Evolutionary conservation across 2,329 filamentous ascomycete genomes (phyloP).

Genomic region (Fusarium nisikadoi): DNA sequence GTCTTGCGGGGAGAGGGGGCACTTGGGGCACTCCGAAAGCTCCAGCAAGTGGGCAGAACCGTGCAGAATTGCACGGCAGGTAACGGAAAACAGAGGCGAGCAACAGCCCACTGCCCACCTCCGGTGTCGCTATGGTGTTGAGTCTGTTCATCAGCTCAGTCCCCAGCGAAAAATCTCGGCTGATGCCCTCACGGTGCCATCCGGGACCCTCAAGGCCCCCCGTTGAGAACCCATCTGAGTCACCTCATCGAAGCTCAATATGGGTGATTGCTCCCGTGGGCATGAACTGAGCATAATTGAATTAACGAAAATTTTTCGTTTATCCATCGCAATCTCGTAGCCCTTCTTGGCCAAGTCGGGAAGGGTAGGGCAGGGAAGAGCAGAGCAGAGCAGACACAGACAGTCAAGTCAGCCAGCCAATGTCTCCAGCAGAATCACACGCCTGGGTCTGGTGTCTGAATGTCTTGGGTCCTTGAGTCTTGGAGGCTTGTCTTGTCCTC

Average conservation of each 20-base stretch:
- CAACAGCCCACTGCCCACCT: conserved; percentile 46
- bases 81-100: conserved; percentile 41
- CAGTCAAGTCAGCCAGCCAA: conserved; percentile 25
- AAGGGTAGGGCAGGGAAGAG: neutral
- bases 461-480: conserved; percentile 37
- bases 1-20: conserved; percentile 31
- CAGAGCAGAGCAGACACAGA: conserved; percentile 24
- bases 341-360: conserved; percentile 14
- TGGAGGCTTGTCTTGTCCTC: conserved; percentile 17
- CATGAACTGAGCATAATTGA: conserved; percentile 34
- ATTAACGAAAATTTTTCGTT: conserved; percentile 32
- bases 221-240: conserved; percentile 39
- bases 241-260: conserved; percentile 41
- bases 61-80: conserved; percentile 44
- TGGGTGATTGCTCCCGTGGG: conserved; percentile 33
- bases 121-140: conserved; percentile 45
- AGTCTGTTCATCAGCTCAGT: conserved; percentile 42
- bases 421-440: conserved; percentile 41
- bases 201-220: conserved; percentile 42
- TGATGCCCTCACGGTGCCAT: conserved; percentile 45
- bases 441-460: conserved; percentile 39
- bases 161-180: conserved; percentile 44
- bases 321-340: conserved; percentile 34
- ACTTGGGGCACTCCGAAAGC: conserved; percentile 35
- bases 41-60: conserved; percentile 42